Base-by-base conservation (phyloP, 129 eudicot genomes). In the Helichrysum umbraculigerum region DNA sequence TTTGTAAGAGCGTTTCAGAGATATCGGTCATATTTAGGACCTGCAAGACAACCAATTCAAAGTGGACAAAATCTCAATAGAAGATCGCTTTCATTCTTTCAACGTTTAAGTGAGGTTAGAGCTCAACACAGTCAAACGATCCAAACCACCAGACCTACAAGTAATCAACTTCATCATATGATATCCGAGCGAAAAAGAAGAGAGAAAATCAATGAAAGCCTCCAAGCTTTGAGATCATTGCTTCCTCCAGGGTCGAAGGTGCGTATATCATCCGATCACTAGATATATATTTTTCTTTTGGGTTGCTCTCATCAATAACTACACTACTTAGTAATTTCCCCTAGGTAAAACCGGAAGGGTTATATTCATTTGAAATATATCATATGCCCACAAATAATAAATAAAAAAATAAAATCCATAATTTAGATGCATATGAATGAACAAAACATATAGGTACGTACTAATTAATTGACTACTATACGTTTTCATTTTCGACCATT, bases 191-290 rank as follows among this genome's bases (percentile, higher is more conserved):
- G 97, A 75, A 84, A 70, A 74, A 68, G 99, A 22, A 47, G 99
- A 32, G 94, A 89, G 61, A 94, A 89, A 66, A 81, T 91, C 15
- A 94, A 91, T 73, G 94, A 91, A 11, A 91, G 88, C 87, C 88
- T 94, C 44, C 92, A 91, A 76, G 81, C 88, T 7, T 81, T 94
- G 71, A 86, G 92, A 80, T 86, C 97, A 51, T 28, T 94, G 59
- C 96, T 94, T 76, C 99, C 99, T 69, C 89, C 86, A 3, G 96
- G 93, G 28, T 73, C 96, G 15, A 94, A 94, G 99, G 99, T 92
- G 81, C 17, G 8, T 39, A 34, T 20, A 52, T 64, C 17, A 4
- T 70, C 35, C 63, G n/a, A 50, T 44, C 19, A 19, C 7, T 15
- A 10, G 22, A 3, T 17, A 65, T 9, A 32, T 20, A 41, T 52